A percentile compares a stretch with the other conserved stretches of the same genome.
These are phyloP conservation scores for Sungouiella blattae DNA, from an alignment of 805 yeast genomes.

Conservation along the genomic window DNA sequence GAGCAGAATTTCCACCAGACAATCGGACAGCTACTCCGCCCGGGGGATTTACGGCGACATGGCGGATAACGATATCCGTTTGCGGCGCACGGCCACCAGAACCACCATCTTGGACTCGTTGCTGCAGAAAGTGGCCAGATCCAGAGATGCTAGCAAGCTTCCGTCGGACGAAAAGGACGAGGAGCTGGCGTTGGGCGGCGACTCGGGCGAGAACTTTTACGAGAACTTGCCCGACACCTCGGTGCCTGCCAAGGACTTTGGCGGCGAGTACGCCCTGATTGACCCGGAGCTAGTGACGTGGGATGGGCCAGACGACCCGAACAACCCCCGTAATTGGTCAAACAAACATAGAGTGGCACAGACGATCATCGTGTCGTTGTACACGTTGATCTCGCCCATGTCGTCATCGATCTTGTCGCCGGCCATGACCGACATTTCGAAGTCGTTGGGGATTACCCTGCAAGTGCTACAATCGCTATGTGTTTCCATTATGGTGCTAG, in stretches of 20 bases:
- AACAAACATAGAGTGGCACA: slow-evolving; percentile 37
- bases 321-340: slow-evolving; percentile 65
- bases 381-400: slow-evolving; percentile 59
- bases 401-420: slow-evolving; percentile 63
- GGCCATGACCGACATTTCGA: slow-evolving; percentile 48
- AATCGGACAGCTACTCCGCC: slow-evolving; percentile 23
- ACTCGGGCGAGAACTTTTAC: slow-evolving; percentile 3
- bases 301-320: slow-evolving; percentile 60
- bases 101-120: slow-evolving; percentile 41
- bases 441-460: slow-evolving; percentile 30
- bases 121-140: slow-evolving; percentile 22
- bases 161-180: slow-evolving; percentile 19
- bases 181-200: slow-evolving; percentile 4
- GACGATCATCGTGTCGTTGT: slow-evolving; percentile 47
- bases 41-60: slow-evolving; percentile 41
- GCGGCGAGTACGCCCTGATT: slow-evolving; percentile 48
- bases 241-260: slow-evolving; percentile 40
- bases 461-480: slow-evolving; percentile 24
- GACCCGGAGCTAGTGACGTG: slow-evolving; percentile 70
- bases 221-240: slow-evolving; percentile 23
- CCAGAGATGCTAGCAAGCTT: slow-evolving; percentile 4
- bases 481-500: slow-evolving; percentile 64
- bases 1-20: slow-evolving; percentile 6
- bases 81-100: slow-evolving; percentile 43
- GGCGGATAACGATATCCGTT: slow-evolving; percentile 31